phyloP scores from a whole-genome alignment of 179 eudicot species.

The Beta macrorhiza region DNA sequence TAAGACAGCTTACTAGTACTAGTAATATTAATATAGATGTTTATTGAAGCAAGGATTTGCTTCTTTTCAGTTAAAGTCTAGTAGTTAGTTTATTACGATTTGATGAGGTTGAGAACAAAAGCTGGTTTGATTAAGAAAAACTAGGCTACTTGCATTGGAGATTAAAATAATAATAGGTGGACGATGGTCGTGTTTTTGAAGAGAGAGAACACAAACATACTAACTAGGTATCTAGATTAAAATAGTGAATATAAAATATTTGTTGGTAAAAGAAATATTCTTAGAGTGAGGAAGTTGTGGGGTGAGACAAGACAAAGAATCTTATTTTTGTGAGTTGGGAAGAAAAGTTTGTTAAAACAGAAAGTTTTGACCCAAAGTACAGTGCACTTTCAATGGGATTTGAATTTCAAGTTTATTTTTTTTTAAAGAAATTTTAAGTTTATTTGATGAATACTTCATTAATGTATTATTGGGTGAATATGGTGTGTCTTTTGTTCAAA shows the following conservation, averaged over 20 bases:
- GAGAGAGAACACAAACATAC: conserved; percentile 15
- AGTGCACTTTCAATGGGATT: conserved; percentile 3
- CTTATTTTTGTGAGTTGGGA: conserved; percentile 22
- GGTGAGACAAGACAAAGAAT: conserved; percentile 22
- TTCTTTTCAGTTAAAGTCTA: conserved; percentile 6
- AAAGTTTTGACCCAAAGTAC: conserved; percentile 27
- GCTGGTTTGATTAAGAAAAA: too few relatives aligned
- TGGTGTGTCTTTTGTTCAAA: too few relatives aligned
- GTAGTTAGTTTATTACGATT: not conserved
- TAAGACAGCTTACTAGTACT: not conserved
- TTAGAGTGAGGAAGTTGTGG: conserved; percentile 22
- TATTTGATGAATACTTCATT: not conserved
- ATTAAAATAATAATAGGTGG: too few relatives aligned
- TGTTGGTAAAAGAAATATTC: conserved; percentile 11
- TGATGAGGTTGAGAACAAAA: not conserved
- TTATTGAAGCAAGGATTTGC: not conserved
- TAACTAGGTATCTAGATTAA: conserved; percentile 8
- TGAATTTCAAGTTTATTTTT: conserved; percentile 5
- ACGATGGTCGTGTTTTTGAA: too few relatives aligned
- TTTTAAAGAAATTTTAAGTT: too few relatives aligned
- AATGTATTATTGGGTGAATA: too few relatives aligned
- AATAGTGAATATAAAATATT: not conserved
- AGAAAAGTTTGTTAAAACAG: conserved; percentile 11
- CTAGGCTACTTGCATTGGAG: too few relatives aligned
- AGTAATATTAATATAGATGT: not conserved